Percentiles rank a stretch among this genome's conserved stretches.
These are phyloP conservation scores for Escallonia rubra DNA, from an alignment of 129 eudicot genomes.

Conservation along the genomic window DNA sequence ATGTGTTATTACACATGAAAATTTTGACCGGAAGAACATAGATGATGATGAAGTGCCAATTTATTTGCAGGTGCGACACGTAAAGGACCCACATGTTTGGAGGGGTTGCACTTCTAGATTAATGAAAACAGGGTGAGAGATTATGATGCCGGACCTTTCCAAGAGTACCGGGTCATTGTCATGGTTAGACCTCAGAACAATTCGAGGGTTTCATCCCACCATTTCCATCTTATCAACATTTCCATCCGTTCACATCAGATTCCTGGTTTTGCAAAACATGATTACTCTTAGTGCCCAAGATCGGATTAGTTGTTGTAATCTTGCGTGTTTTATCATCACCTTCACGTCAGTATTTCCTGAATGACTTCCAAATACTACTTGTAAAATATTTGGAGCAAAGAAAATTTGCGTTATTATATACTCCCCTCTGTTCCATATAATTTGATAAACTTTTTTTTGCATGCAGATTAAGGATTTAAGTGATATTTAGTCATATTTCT, in stretches of 20 bases:
- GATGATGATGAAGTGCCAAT: background rate
- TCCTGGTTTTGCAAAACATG: background rate
- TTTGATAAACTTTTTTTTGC: too few species aligned
- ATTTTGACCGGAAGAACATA: background rate
- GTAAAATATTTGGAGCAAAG: too few species aligned
- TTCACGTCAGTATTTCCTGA: background rate
- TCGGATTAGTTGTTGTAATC: background rate
- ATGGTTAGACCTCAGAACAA: slow-evolving; percentile 8
- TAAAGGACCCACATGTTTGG: background rate
- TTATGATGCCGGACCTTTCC: slow-evolving; percentile 5
- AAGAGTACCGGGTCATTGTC: slow-evolving; percentile 3
- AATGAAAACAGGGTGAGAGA: slow-evolving; percentile 1
- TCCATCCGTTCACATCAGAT: background rate
- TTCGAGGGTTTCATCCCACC: slow-evolving; percentile 6
- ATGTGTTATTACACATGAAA: background rate
- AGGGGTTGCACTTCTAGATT: background rate
- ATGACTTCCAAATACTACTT: too few species aligned
- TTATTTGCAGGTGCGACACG: background rate
- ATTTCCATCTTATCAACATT: background rate
- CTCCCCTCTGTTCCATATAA: too few species aligned
- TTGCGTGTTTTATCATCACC: background rate
- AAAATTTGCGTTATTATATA: too few species aligned
- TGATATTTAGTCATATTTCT: too few species aligned
- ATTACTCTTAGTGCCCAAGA: background rate
- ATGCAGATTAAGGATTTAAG: too few species aligned